Evolutionary conservation across 106 monocot genomes (phyloP), one percentile per base, ranked within the genome.

Genomic region (Vanilla planifolia): DNA sequence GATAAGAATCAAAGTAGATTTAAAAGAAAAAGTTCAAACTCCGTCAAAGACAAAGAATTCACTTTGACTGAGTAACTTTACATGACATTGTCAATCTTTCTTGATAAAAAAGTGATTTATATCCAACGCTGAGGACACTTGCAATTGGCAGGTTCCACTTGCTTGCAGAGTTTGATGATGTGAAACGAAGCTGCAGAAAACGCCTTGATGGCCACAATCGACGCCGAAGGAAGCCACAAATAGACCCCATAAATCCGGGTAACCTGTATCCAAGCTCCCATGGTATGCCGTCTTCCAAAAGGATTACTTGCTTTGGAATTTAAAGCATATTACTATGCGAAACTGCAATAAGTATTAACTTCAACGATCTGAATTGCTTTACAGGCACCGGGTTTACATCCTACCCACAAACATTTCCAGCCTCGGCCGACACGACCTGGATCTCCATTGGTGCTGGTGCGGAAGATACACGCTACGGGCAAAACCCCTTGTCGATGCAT

Each of bases 331-430:
- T n/a, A n/a, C n/a, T n/a, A n/a, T n/a, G n/a, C n/a, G n/a, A n/a
- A n/a, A n/a, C n/a, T n/a, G n/a, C n/a, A 2, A 6, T 23, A 4
- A 48, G 23, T 16, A 23, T 1, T 2, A 48, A 48, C 7, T 23
- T 23, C 19, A 48, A 5, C 5, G 5, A 48, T 11, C 19, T 14
- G 20, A 46, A 44, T 19, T 57, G 20, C 20, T 34, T 8, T 8
- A 50, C 81, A 81, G 78, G 66, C 5, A 20, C 50, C 32, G 51
- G 71, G 22, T 73, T 89, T 53, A 55, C 79, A 34, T 59, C 69
- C 24, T 89, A 59, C 36, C 46, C 75, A 59, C 81, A 58, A 33
- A 64, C 67, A 28, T 71, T 68, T 66, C 67, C 73, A 56, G 33
- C 70, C 42, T 17, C 64, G 64, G 35, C 57, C 2, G 69, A 74